phyloP scores from a whole-genome alignment of 2,329 filamentous ascomycete species.

The Fusarium sp. region DNA sequence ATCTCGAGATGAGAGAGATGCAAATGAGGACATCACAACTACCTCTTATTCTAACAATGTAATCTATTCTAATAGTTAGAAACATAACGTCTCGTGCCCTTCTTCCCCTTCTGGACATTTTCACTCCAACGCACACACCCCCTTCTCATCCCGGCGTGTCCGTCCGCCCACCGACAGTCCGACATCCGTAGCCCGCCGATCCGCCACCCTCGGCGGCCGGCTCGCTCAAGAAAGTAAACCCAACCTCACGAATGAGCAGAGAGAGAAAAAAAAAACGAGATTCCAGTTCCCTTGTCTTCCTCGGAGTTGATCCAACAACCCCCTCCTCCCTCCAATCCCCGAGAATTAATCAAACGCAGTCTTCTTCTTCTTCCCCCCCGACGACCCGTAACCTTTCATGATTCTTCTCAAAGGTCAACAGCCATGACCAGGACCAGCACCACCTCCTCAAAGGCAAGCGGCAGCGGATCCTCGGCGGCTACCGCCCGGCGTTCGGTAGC shows the following conservation, averaged over 20 bases:
- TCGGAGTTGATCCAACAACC: neutral
- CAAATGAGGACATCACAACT: neutral
- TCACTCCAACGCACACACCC: neutral
- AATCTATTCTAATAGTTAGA: neutral
- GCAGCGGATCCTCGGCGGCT: constrained; percentile 33
- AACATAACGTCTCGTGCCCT: neutral
- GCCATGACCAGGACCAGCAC: constrained; percentile 10
- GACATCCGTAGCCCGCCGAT: constrained; percentile 20
- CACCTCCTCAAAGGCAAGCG: constrained; percentile 20
- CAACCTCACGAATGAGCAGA: constrained; percentile 28
- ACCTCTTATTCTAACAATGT: neutral
- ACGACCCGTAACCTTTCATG: neutral
- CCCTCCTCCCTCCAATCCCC: neutral
- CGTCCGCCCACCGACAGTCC: constrained; percentile 20
- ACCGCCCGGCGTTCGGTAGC: constrained; percentile 25
- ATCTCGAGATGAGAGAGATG: neutral
- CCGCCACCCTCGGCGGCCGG: neutral
- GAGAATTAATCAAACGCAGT: neutral
- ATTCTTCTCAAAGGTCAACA: neutral
- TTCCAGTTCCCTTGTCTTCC: neutral
- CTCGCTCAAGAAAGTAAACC: neutral
- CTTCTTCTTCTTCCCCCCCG: neutral
- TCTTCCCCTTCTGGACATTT: neutral
- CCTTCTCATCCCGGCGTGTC: neutral
- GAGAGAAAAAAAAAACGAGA: neutral